A percentile compares a stretch with the other conserved stretches of the same genome.
phyloP scores from a whole-genome alignment of 2,329 filamentous ascomycete species.

The Cercospora sojina region DNA sequence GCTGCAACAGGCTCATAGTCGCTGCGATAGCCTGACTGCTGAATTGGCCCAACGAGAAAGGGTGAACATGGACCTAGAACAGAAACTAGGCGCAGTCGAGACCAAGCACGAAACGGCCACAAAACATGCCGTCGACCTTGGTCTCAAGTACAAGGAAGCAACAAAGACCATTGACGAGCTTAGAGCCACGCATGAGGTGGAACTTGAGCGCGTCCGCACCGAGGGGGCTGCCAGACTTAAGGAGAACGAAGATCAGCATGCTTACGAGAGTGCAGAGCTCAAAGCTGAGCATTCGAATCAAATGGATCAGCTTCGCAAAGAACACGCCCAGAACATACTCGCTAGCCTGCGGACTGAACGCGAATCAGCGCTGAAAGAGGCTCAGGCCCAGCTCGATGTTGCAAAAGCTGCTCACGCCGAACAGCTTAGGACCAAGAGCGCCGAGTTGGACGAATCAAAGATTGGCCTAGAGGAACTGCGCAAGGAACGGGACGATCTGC shows the following conservation, averaged over 20 bases:
- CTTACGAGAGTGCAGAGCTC: slow-evolving; percentile 2
- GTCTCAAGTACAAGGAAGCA: slow-evolving; percentile 5
- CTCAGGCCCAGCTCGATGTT: slow-evolving; percentile 5
- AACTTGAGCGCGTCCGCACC: slow-evolving; percentile 1
- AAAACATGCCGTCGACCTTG: slow-evolving; percentile 10
- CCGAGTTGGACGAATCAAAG: slow-evolving; percentile 16
- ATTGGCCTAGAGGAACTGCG: neutral
- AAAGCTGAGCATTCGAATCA: neutral
- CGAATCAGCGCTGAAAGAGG: slow-evolving; percentile 7
- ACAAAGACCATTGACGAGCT: neutral
- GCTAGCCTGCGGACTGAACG: neutral
- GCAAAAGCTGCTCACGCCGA: neutral
- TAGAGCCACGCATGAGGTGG: neutral
- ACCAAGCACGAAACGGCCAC: slow-evolving; percentile 11
- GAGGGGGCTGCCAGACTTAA: slow-evolving; percentile 4
- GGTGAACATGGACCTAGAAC: slow-evolving; percentile 17
- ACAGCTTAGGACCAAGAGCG: neutral
- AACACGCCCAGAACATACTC: neutral
- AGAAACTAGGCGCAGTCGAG: slow-evolving; percentile 25
- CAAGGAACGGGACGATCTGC: neutral
- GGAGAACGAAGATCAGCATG: slow-evolving; percentile 3
- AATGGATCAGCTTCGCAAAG: neutral
- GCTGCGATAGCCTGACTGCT: slow-evolving; percentile 14
- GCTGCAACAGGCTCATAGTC: slow-evolving; percentile 20
- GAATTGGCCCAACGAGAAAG: slow-evolving; percentile 19